Conservation (phyloP, 352 stramenopile genomes). For the Aphanomyces euteiches region DNA sequence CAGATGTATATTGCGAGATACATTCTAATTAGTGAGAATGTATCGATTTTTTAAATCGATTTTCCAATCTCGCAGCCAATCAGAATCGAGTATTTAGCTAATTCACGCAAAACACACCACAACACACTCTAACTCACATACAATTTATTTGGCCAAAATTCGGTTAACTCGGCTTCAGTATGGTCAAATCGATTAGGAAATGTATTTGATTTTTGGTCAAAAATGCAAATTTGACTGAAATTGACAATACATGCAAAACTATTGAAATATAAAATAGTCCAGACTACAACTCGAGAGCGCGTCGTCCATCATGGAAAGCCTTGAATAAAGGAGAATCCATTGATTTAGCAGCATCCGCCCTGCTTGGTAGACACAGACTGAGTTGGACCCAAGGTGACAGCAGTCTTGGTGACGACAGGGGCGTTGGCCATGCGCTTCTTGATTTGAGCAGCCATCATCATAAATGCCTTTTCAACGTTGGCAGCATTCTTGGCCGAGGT, state of each 20-base stretch:
- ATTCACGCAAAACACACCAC: no score
- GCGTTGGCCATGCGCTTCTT: slow-evolving; percentile 91
- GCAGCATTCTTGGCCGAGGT: slow-evolving; percentile 98
- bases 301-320: slow-evolving; percentile 11
- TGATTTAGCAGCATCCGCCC: slow-evolving; percentile 77
- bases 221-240: no score
- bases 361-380: slow-evolving; percentile 62
- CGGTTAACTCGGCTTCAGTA: no score
- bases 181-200: no score
- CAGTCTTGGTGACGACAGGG: slow-evolving; percentile 61
- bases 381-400: slow-evolving; percentile 59
- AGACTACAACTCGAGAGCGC: slow-evolving; percentile 3
- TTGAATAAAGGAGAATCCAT: slow-evolving; percentile 14
- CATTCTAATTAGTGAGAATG: no score
- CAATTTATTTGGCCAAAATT: no score
- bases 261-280: slow-evolving; percentile 34
- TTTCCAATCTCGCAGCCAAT: no score
- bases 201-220: no score
- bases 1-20: no score
- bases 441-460: slow-evolving; percentile 98
- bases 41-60: no score
- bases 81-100: no score
- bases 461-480: slow-evolving; percentile 99
- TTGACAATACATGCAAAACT: slow-evolving; percentile 27
- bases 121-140: no score